Percentiles rank a stretch among this genome's conserved stretches.
Conservation (phyloP, 78 protist species). For the Pigoraptor vietnamica region DNA sequence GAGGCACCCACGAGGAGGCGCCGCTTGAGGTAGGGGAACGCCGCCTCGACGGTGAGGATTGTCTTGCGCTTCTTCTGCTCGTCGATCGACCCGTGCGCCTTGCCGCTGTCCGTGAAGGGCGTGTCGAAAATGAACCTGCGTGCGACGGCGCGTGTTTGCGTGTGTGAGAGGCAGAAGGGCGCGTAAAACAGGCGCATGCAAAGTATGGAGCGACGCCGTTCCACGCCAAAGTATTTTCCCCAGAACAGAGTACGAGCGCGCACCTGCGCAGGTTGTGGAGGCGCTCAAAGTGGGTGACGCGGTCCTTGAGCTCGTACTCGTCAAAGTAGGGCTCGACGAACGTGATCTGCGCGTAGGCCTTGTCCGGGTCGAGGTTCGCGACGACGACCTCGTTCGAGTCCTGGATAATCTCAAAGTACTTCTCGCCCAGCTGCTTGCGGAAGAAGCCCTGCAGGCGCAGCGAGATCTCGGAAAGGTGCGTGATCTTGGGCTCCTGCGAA, state of each 20-base stretch:
- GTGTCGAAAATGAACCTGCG: constrained; percentile 10
- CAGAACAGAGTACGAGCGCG: too few relatives aligned
- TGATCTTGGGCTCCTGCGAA: constrained; percentile 31
- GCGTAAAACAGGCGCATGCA: too few relatives aligned
- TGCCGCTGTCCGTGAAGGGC: constrained; percentile 18
- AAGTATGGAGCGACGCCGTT: too few relatives aligned
- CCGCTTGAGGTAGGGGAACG: constrained; percentile 21
- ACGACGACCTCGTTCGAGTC: constrained; percentile 3
- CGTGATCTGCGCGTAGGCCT: constrained; percentile 28
- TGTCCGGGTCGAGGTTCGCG: neutral
- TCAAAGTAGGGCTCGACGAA: constrained; percentile 29
- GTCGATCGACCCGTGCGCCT: neutral
- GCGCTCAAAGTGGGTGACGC: constrained; percentile 2
- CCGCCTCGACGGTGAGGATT: neutral
- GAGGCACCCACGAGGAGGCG: neutral
- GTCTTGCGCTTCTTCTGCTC: constrained; percentile 27
- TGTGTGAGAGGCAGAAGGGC: neutral
- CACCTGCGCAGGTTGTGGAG: neutral
- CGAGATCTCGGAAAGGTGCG: constrained; percentile 5
- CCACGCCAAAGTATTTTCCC: too few relatives aligned
- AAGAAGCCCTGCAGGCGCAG: constrained; percentile 11
- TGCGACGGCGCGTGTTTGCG: neutral
- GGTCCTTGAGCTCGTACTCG: neutral
- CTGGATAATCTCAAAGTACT: neutral
- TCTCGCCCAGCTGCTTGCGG: neutral